Evolutionary conservation across 352 stramenopile genomes (phyloP).

Genomic region (Globisporangium perplexum): DNA sequence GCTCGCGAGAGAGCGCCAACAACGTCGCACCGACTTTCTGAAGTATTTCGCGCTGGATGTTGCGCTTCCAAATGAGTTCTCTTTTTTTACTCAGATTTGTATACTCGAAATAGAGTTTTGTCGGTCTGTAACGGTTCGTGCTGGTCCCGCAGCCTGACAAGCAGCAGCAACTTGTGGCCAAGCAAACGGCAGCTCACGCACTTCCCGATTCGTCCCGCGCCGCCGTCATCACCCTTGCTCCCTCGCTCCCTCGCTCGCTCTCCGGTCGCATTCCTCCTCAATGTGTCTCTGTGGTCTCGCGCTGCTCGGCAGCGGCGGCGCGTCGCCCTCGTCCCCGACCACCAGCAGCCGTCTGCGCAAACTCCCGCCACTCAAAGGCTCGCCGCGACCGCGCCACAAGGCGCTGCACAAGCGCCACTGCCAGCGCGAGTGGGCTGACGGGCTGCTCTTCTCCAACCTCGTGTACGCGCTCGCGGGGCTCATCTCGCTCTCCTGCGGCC

Average conservation of each 20-base stretch:
- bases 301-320: conserved; percentile 11
- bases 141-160: too few relatives aligned
- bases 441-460: conserved; percentile 77
- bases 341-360: conserved; percentile 25
- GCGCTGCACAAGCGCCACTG: conserved; percentile 18
- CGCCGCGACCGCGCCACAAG: conserved; percentile 27
- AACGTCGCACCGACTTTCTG: too few relatives aligned
- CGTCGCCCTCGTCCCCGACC: conserved; percentile 7
- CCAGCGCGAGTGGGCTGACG: conserved; percentile 65
- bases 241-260: background rate
- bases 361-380: conserved; percentile 17
- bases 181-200: background rate
- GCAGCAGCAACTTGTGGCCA: too few relatives aligned
- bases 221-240: background rate
- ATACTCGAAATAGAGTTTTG: too few relatives aligned
- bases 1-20: too few relatives aligned
- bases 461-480: conserved; percentile 66
- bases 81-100: too few relatives aligned
- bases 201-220: conserved; percentile 1
- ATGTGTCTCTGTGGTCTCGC: conserved; percentile 36
- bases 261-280: background rate
- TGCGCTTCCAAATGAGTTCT: too few relatives aligned
- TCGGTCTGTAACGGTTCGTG: too few relatives aligned
- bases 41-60: too few relatives aligned
- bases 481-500: conserved; percentile 62